Evolutionary conservation across 139 green algal species (phyloP).

Genomic region (Pseudopediastrum boryanum): DNA sequence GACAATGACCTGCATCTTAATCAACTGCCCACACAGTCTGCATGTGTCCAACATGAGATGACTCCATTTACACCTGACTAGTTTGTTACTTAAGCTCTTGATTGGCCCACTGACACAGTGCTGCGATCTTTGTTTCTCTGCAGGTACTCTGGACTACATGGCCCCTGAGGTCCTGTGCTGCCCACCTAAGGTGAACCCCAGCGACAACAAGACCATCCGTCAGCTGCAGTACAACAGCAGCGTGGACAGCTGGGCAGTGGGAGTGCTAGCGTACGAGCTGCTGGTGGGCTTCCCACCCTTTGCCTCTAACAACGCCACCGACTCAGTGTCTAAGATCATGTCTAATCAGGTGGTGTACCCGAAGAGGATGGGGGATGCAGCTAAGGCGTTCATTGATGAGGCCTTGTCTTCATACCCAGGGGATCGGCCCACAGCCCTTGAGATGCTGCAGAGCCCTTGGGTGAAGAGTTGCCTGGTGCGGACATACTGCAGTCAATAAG

Average conservation of each 20-base stretch:
- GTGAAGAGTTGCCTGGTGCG: conserved; percentile 20
- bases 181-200: conserved; percentile 59
- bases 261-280: conserved; percentile 53
- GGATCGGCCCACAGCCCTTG: conserved; percentile 30
- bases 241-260: conserved; percentile 57
- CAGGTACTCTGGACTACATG: conserved; percentile 45
- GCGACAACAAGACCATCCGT: conserved; percentile 64
- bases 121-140: neutral
- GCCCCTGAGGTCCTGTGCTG: conserved; percentile 67
- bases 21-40: neutral
- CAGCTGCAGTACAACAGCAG: conserved; percentile 53
- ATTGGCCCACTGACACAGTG: too few relatives aligned
- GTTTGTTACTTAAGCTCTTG: too few relatives aligned
- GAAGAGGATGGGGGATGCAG: conserved; percentile 15
- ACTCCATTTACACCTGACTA: neutral
- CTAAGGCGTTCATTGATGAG: conserved; percentile 30
- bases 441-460: conserved; percentile 43
- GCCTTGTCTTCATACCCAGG: conserved; percentile 20
- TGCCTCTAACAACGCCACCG: neutral
- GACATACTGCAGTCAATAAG: neutral
- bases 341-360: conserved; percentile 23
- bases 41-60: neutral
- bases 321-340: neutral
- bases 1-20: too few relatives aligned
- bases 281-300: conserved; percentile 49